These are phyloP conservation scores for Exophiala sp. DNA, from an alignment of 2,329 filamentous ascomycete genomes.

Conservation along the genomic window DNA sequence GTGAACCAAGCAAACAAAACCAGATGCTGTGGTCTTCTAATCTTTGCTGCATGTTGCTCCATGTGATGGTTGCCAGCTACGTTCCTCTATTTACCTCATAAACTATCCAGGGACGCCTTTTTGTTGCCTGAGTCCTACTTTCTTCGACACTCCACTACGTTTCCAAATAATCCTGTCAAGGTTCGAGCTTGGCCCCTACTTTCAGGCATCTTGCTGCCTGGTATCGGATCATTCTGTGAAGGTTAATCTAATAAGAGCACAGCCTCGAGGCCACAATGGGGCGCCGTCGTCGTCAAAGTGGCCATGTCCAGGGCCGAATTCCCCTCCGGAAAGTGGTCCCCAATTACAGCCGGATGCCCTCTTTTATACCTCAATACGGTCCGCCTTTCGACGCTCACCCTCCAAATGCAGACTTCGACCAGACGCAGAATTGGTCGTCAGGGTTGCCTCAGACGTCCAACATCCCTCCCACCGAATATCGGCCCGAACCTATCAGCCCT, in stretches of 20 bases:
- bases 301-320: constrained; percentile 14
- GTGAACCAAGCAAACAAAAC: not conserved
- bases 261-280: constrained; percentile 16
- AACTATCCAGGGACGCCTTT: constrained; percentile 8
- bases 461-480: not conserved
- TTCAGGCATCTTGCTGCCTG: constrained; percentile 1
- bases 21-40: too few relatives aligned
- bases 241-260: not conserved
- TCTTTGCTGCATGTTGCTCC: not conserved
- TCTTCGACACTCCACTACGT: not conserved
- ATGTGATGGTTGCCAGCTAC: not conserved
- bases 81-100: constrained; percentile 7
- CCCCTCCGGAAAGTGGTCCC: constrained; percentile 5
- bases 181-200: not conserved
- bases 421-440: not conserved
- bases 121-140: constrained; percentile 12
- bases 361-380: constrained; percentile 3
- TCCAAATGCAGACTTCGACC: not conserved
- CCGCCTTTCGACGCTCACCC: not conserved
- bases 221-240: not conserved
- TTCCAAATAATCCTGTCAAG: constrained; percentile 7
- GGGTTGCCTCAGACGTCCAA: not conserved
- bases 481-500: constrained; percentile 10
- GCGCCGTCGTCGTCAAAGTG: constrained; percentile 14
- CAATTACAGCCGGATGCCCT: not conserved